Evolutionary conservation across 768 basidiomycete genomes (phyloP), one percentile per base, ranked within the genome.

Genomic region (Terana coerulea): DNA sequence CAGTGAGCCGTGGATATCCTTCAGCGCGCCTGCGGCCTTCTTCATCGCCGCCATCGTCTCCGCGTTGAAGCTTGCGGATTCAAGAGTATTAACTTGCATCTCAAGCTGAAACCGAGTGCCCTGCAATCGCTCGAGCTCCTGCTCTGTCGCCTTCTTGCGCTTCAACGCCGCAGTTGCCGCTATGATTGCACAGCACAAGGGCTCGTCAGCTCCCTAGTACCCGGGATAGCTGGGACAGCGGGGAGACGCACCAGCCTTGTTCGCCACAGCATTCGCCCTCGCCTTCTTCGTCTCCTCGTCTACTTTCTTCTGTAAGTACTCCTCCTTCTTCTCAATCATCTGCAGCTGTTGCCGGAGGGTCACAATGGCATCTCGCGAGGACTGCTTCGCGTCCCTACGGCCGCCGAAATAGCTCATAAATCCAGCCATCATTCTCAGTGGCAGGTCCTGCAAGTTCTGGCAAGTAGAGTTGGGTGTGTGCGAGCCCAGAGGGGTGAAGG

Each of bases 261-360:
- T 98, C 46, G 87, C 82, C 43, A 95, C 91, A 39, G 92, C 95
- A 68, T 98, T 97, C 28, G 86, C 82, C 67, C 80, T 86, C 14
- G 97, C 97, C 74, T 91, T 95, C 78, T 84, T 85, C 61, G 83
- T 59, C 63, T 98, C 95, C 57, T 97, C 93, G 47, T 95, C 93
- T 58, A 97, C 90, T 83, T 95, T 93, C 82, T 90, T 94, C 78
- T 88, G 86, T 55, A 98, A 74, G 69, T 91, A 78, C 68, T 98
- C 95, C 75, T 98, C 97, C 77, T 95, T 98, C 91, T 98, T 99
- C 81, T 98, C 94, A 60, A 98, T 84, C 85, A 95, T 88, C 71
- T 91, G 83, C 56, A 98, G 79, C 68, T 98, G 94, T 72, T 95
- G 88, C 63, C 95, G 83, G 60, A 99, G 76, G 39, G 79, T 79